Percentiles rank a stretch among this genome's conserved stretches.
These are phyloP conservation scores for Mrakia blollopis DNA, from an alignment of 768 basidiomycete genomes.

Conservation along the genomic window DNA sequence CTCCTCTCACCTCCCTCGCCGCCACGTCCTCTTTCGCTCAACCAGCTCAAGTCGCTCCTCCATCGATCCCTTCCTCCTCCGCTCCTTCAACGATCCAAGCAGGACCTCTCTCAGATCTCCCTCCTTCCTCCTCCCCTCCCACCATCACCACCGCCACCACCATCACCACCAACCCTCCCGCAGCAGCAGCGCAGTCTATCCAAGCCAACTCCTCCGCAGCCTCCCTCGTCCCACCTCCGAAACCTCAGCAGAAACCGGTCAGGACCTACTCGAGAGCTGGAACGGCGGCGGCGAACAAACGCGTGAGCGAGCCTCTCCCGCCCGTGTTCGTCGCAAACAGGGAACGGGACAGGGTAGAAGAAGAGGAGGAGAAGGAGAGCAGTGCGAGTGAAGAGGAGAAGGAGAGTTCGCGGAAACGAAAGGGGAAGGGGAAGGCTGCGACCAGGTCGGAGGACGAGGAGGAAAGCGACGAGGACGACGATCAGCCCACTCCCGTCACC, in stretches of 20 bases:
- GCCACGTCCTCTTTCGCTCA: neutral
- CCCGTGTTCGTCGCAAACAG: neutral
- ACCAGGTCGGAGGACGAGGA: neutral
- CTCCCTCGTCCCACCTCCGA: neutral
- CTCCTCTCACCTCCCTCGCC: neutral
- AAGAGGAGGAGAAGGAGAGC: neutral
- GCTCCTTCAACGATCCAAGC: neutral
- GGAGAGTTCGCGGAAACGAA: neutral
- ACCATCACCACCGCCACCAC: neutral
- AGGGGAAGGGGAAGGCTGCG: neutral
- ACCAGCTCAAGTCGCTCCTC: neutral
- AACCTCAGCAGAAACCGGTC: neutral
- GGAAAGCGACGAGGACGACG: neutral
- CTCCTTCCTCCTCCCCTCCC: neutral
- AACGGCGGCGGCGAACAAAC: neutral
- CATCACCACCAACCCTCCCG: neutral
- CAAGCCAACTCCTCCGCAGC: neutral
- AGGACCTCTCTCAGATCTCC: neutral
- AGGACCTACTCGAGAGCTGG: conserved; percentile 7
- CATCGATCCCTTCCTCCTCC: neutral
- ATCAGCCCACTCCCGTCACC: neutral
- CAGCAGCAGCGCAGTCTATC: neutral
- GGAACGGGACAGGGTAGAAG: neutral
- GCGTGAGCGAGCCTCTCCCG: neutral
- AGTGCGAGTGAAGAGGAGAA: neutral